Evolutionary conservation across 2,329 filamentous ascomycete genomes (phyloP), one percentile per base, ranked within the genome.

Genomic region (Fusarium circinatum): DNA sequence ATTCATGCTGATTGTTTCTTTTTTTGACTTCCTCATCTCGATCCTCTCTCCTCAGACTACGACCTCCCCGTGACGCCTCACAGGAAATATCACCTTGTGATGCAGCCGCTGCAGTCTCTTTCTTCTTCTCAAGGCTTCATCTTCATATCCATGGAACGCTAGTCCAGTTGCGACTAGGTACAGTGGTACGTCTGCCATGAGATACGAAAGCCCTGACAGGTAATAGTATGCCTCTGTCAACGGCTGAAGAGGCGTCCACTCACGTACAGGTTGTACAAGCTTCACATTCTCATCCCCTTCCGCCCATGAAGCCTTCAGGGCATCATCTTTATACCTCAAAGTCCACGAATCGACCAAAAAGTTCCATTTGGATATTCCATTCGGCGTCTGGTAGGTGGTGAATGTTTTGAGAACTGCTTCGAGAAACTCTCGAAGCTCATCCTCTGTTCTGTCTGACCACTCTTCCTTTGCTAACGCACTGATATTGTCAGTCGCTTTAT

Each of bases 361-460:
- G 13, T 20, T 24, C 65, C 70, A 71, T 20, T 62, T 72, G 26
- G 17, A 48, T 9, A 68, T 42, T 34, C 52, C 41, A 6, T 63
- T 62, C 5, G 45, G 64, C 8, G 65, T 63, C 45, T 68, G 58
- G 24, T 60, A 47, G 5, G 28, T n/a, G 9, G 60, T 61, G 30
- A 72, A 71, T 3, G 54, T 65, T 28, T 42, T 56, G n/a, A 73
- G 36, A 42, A 69, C 24, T 20, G 24, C 60, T 14, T 73, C 41
- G 11, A 73, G 57, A 17, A 71, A 63, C 45, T 62, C 61, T 6
- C 64, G 48, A 8, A 76, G 36, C 36, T 73, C 60, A 1, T 71
- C 45, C 12, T 65, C 71, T 10, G 52, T 65, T 28, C 62, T 39
- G 26, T 71, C 55, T 42, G 61, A 44, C 42, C 62, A 71, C 22